A percentile compares a stretch with the other conserved stretches of the same genome.
phyloP scores from a whole-genome alignment of 2,329 filamentous ascomycete species.

The Ustilaginoidea virens region DNA sequence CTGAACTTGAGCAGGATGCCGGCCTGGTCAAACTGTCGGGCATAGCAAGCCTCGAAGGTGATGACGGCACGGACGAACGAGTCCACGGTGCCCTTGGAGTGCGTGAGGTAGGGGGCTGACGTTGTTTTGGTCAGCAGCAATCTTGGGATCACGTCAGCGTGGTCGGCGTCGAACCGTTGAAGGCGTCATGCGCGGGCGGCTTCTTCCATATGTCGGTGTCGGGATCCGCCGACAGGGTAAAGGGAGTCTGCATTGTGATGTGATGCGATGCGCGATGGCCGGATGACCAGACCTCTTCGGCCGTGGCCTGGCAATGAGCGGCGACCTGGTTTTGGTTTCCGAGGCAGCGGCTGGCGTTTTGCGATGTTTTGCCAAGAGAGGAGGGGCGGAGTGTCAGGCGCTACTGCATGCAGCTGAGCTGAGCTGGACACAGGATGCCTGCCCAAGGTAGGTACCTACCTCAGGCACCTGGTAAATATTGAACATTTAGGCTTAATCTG shows the following conservation, averaged over 20 bases:
- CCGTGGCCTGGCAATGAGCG: too few relatives aligned
- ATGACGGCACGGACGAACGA: slow-evolving; percentile 46
- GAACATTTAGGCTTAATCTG: too few relatives aligned
- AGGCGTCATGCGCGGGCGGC: slow-evolving; percentile 47
- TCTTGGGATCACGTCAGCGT: slow-evolving; percentile 1
- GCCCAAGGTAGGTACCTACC: too few relatives aligned
- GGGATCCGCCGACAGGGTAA: slow-evolving; percentile 39
- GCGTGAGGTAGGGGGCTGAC: slow-evolving; percentile 15
- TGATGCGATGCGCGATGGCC: too few relatives aligned
- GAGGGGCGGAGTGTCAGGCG: too few relatives aligned
- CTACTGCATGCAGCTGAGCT: too few relatives aligned
- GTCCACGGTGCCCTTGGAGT: slow-evolving; percentile 28
- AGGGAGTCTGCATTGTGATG: slow-evolving; percentile 11
- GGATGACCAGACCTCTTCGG: too few relatives aligned
- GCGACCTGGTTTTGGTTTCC: too few relatives aligned
- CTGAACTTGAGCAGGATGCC: slow-evolving; percentile 29
- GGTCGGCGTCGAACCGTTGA: slow-evolving; percentile 40
- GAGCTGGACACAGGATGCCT: too few relatives aligned
- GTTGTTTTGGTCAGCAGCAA: neutral
- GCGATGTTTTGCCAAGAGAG: too few relatives aligned
- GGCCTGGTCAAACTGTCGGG: slow-evolving; percentile 21
- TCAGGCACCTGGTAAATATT: too few relatives aligned
- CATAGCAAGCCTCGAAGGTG: slow-evolving; percentile 45
- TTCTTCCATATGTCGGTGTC: slow-evolving; percentile 68
- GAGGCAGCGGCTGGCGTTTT: too few relatives aligned